phyloP scores from a whole-genome alignment of 1,139 yeast species.

The Saccharomycopsis hybrid region DNA sequence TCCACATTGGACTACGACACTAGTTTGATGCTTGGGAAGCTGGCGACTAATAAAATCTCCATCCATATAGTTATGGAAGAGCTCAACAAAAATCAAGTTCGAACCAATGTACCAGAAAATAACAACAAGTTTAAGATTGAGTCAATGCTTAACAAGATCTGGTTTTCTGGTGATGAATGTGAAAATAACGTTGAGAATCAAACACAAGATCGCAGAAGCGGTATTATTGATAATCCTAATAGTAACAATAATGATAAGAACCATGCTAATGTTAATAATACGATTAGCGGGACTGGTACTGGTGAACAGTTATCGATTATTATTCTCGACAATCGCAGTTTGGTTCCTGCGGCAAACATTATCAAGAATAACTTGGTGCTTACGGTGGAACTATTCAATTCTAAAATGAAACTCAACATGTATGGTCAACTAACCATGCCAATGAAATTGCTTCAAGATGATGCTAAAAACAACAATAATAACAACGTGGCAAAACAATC shows the following conservation, averaged over 20 bases:
- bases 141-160: not conserved
- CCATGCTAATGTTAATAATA: no score
- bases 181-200: no score
- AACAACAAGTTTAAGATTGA: not conserved
- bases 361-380: conserved; percentile 15
- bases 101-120: conserved; percentile 12
- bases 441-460: not conserved
- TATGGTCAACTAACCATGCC: conserved; percentile 13
- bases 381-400: conserved; percentile 13
- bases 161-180: no score
- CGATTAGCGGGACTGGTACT: not conserved
- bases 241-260: no score
- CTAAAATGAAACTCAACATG: conserved; percentile 13
- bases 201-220: no score
- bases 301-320: conserved; percentile 4
- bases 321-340: conserved; percentile 11
- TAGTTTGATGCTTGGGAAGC: conserved; percentile 32
- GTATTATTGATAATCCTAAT: no score
- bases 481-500: no score
- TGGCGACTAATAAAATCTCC: conserved; percentile 40
- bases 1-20: conserved; percentile 30
- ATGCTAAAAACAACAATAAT: not conserved
- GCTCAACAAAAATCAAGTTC: conserved; percentile 31
- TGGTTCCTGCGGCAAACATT: not conserved
- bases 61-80: conserved; percentile 43